Base-by-base conservation (phyloP, 768 basidiomycete genomes). In the Phylloporus scabripes region DNA sequence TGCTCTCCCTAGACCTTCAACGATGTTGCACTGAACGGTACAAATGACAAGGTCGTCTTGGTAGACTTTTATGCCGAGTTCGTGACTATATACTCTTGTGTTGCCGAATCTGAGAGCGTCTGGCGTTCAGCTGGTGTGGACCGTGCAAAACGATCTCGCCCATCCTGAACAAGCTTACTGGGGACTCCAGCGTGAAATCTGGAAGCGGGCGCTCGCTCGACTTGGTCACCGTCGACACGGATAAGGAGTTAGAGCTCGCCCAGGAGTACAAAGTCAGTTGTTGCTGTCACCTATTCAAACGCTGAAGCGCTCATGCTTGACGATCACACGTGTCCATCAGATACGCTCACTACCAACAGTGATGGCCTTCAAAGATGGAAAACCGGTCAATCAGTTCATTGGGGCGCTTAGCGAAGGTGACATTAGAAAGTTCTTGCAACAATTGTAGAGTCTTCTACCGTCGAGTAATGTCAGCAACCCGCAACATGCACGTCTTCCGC, bases 61-160 rank as follows among this genome's bases (percentile, higher is more conserved):
- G 86, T 87, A 20, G 87, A 90, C 56, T 90, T 90, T 56, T 85
- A 88, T 61, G 87, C 88, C 41, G 79, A 87, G 87, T 88, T 57
- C 41, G 82, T 73, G 21, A 38, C n/a, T 54, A 10, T 9, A 33
- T 53, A 29, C 39, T 42, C 28, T 41, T 21, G 20, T 11, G 34
- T 31, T 45, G 23, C 28, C 17, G 15, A 17, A 11, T 20, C 58
- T 57, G 44, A 57, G 38, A 4, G 20, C 18, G 11, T 24, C 9
- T 47, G 32, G 42, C 38, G 5, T 32, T 28, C 49, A 90, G 88
- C 52, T 91, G 88, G 89, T 91, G 88, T 55, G 70, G 74, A 7
- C 88, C 88, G 33, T 92, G 88, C 70, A 83, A 77, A 56, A 67
- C 74, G 62, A 75, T 92, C 34, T 82, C 85, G 1, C 89, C 89